phyloP scores from a whole-genome alignment of 176 grass and related monocot genomes.

The Carex littledalei region DNA sequence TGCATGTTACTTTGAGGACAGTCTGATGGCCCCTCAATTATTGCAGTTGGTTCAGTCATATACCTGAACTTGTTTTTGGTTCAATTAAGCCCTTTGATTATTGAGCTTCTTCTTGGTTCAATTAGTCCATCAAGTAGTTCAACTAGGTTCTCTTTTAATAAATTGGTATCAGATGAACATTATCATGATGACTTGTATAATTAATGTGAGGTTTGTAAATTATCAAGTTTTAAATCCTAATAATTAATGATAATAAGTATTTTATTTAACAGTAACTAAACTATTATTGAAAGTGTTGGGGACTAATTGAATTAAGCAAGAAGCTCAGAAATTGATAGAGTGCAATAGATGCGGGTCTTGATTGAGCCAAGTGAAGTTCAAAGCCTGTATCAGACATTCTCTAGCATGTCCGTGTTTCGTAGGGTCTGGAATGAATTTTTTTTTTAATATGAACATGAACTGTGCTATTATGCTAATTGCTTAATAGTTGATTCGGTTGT shows the following conservation, averaged over 20 bases:
- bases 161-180: neutral
- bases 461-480: neutral
- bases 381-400: conserved; percentile 2
- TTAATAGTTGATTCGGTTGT: neutral
- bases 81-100: neutral
- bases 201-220: neutral
- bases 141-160: neutral
- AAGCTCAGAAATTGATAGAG: neutral
- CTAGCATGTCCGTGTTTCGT: neutral
- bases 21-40: neutral
- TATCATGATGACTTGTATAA: neutral
- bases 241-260: neutral
- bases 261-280: neutral
- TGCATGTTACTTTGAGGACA: neutral
- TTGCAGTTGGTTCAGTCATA: neutral
- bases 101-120: neutral
- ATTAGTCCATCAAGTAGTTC: too few relatives aligned
- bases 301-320: neutral
- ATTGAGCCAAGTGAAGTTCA: neutral
- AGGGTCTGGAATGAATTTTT: neutral
- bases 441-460: neutral
- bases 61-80: neutral
- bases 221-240: neutral
- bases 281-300: neutral
- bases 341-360: neutral